A percentile compares a stretch with the other conserved stretches of the same genome.
Evolutionary conservation across 2,329 filamentous ascomycete species (phyloP).

Genomic region (Hymenoscyphus scutula): DNA sequence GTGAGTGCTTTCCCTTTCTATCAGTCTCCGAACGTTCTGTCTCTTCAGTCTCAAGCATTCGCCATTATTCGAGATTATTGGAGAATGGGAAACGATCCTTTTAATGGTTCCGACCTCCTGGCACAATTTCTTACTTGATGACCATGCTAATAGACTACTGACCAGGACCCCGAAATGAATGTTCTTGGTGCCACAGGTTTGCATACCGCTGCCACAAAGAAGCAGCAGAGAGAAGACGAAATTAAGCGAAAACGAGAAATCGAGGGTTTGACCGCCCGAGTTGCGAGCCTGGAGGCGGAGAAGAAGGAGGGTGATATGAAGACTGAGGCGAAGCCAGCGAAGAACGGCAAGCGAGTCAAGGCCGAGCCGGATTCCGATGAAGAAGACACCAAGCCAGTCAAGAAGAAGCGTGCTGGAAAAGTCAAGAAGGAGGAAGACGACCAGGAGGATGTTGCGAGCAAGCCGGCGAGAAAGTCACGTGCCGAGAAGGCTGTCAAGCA

Average conservation of each 20-base stretch:
- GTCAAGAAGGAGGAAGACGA: constrained; percentile 28
- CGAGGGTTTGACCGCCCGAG: constrained; percentile 19
- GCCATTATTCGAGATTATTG: too few relatives aligned
- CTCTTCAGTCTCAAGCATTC: too few relatives aligned
- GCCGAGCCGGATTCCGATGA: constrained; percentile 11
- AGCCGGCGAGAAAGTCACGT: constrained; percentile 30
- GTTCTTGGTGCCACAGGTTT: constrained; percentile 33
- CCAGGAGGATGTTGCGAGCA: constrained; percentile 19
- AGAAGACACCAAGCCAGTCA: constrained; percentile 31
- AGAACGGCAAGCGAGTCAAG: constrained; percentile 16
- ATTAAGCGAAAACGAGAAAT: constrained; percentile 16
- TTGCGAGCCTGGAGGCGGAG: constrained; percentile 18
- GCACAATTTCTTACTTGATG: not conserved
- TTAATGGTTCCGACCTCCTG: not conserved
- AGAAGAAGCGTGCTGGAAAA: constrained; percentile 41
- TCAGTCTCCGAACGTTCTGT: too few relatives aligned
- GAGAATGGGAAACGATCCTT: not conserved
- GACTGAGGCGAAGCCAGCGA: constrained; percentile 9
- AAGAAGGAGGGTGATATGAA: constrained; percentile 13
- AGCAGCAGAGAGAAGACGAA: constrained; percentile 24
- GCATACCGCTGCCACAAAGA: constrained; percentile 26
- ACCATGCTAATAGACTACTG: not conserved
- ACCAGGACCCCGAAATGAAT: constrained; percentile 38
- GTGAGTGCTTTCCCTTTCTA: constrained; percentile 51
- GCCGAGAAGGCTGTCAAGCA: constrained; percentile 24